These are phyloP conservation scores for Peniophora sp. DNA, from an alignment of 1,284 basidiomycete species.

Conservation along the genomic window DNA sequence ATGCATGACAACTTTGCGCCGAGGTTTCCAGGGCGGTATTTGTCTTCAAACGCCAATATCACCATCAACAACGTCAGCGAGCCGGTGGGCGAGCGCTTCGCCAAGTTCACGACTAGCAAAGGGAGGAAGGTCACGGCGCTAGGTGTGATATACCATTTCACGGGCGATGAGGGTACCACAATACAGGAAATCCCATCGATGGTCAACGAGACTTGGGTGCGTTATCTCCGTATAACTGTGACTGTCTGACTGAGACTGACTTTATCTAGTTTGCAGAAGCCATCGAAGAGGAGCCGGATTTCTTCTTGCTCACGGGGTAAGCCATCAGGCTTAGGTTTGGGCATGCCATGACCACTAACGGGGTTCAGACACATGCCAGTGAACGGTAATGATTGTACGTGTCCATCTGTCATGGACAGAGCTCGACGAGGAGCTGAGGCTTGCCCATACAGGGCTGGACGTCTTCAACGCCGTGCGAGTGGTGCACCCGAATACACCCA, in stretches of 20 bases:
- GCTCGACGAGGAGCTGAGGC: constrained; percentile 10
- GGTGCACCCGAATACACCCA: constrained; percentile 66
- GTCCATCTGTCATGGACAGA: constrained; percentile 7
- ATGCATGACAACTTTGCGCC: constrained; percentile 75
- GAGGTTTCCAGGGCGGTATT: constrained; percentile 63
- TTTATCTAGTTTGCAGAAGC: constrained; percentile 59
- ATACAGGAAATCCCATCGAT: constrained; percentile 68
- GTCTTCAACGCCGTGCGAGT: constrained; percentile 71
- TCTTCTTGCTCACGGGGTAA: constrained; percentile 61
- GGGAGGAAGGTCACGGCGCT: constrained; percentile 72
- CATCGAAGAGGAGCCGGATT: constrained; percentile 73
- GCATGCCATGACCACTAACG: no score
- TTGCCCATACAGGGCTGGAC: constrained; percentile 39
- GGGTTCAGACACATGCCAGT: not conserved
- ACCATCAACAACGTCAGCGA: constrained; percentile 51
- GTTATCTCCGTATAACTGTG: no score
- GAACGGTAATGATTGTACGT: not conserved
- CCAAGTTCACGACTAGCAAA: constrained; percentile 69
- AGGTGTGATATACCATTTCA: constrained; percentile 76
- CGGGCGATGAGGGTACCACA: constrained; percentile 56
- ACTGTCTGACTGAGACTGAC: no score
- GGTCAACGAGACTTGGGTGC: constrained; percentile 68
- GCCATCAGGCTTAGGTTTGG: no score
- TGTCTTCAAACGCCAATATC: constrained; percentile 83
- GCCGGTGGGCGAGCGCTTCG: constrained; percentile 61